Base-by-base conservation (phyloP, 2,329 filamentous ascomycete species). In the Biscogniauxia mediterranea region DNA sequence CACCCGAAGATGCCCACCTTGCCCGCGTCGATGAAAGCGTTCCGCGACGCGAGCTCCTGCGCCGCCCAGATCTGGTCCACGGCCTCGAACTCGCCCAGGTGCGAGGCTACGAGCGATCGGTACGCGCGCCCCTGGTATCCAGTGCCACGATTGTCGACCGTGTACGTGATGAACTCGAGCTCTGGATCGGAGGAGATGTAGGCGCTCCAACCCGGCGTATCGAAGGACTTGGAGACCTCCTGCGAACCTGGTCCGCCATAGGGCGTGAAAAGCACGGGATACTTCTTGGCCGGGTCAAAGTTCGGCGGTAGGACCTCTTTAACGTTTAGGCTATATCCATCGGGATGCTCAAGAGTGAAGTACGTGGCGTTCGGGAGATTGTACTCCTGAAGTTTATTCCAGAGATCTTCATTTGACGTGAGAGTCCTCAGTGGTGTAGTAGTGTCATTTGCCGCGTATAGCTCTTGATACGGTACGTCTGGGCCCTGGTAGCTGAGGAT, bases 51-150 rank as follows among this genome's bases (percentile, higher is more conserved):
- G 2, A 89, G 78, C 69, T 86, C 74, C 61, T 82, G 77, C 0
- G 87, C 88, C 0, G 87, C 88, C 82, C 84, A 89, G 66, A 90
- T 83, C 71, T 91, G 88, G 70, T 91, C 88, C 20, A 82, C 73
- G 0, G 88, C 81, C 69, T 91, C 88, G 2, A 89, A 79, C 32
- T 81, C 79, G 15, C 88, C 88, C 0, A 91, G 81, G 23, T 85
- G 85, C 2, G 79, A 78, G 0, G 85, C 77, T 0, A 90, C 86
- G 1, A 79, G 69, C 1, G 82, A 79, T 1, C 87, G 83, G 77
- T 88, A 90, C 1, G 77, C 79, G 17, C 88, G 85, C 4, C 88
- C 88, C 65, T 86, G 84, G 75, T 77, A 84, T 0, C 85, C 87
- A 0, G 88, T 90, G 50, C 88, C 88, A 2, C 88, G 85, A 71